A percentile compares a stretch with the other conserved stretches of the same genome.
phyloP scores from a whole-genome alignment of 164 flowering plant genomes.

The Chimonanthus salicifolius region DNA sequence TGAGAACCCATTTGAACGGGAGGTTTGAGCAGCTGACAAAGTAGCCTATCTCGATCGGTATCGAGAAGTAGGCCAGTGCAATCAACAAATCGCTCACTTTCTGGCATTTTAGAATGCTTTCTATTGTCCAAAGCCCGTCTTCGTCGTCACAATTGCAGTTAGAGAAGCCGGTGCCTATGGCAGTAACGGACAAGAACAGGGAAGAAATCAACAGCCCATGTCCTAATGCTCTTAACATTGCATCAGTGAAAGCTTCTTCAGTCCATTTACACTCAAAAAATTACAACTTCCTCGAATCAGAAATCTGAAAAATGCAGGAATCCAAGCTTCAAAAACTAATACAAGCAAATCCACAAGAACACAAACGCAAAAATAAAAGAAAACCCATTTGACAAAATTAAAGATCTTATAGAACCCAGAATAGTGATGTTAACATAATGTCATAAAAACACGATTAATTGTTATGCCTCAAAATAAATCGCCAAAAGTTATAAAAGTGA shows the following conservation, averaged over 20 bases:
- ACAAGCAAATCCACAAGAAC: conserved; percentile 3
- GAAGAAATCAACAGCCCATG: conserved; percentile 35
- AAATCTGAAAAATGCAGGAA: neutral
- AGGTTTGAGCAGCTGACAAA: conserved; percentile 89
- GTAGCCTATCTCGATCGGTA: conserved; percentile 88
- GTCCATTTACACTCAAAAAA: conserved; percentile 19
- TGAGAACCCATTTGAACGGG: conserved; percentile 95
- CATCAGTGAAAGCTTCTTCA: conserved; percentile 25
- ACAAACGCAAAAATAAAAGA: conserved; percentile 1
- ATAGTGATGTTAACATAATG: too few species aligned
- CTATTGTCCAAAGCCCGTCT: conserved; percentile 70
- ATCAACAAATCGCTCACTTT: conserved; percentile 88
- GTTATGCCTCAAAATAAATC: too few species aligned
- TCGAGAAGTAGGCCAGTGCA: conserved; percentile 91
- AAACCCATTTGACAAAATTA: neutral
- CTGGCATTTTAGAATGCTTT: conserved; percentile 65
- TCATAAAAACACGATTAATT: too few species aligned
- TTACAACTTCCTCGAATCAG: conserved; percentile 1
- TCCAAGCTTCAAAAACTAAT: neutral
- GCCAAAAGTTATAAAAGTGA: too few species aligned
- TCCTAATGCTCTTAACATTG: conserved; percentile 60
- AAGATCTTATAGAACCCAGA: too few species aligned
- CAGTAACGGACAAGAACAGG: conserved; percentile 34
- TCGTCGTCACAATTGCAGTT: conserved; percentile 77
- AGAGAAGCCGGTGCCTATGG: conserved; percentile 34